Evolutionary conservation across 2,329 filamentous ascomycete genomes (phyloP), one percentile per base, ranked within the genome.

Genomic region (Pestalotiopsis fici): DNA sequence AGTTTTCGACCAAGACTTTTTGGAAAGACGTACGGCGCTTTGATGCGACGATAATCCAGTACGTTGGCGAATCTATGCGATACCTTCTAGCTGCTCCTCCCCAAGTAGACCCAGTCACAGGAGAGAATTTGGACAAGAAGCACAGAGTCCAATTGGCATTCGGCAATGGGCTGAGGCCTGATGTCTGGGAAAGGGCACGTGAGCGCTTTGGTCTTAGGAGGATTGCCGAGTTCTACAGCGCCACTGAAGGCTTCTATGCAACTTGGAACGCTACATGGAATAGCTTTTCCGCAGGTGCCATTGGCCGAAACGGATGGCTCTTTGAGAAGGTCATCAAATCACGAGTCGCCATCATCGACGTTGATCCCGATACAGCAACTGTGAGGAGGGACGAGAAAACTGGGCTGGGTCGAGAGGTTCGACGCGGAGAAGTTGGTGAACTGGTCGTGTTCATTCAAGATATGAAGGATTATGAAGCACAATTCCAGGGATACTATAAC

Each of bases 61-160:
- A 97, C 76, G 94, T 97, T 15, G 94, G 94, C 64, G 94, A 97
- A 78, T 95, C 93, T 0, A 91, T 93, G 70, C 90, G 94, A 5
- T 97, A 97, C 77, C 86, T 97, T 3, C 85, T 97, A 12, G 86
- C 91, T 0, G 88, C 89, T 0, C 87, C 91, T 2, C 83, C 88
- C 0, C 85, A 91, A 66, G 78, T 83, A 28, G 90, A 94, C 71
- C 84, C 90, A 0, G 77, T 76, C 6, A 93, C 90, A 0, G 90
- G 90, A 23, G 87, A 91, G 74, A 85, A 87, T 69, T 83, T 94
- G 43, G 94, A 97, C 78, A 87, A 85, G 72, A 87, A 90, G 70
- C 91, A 97, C 81, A 85, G 83, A 0, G 87, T 97, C n/a, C 88
- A 89, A 5, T 73, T 91, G 3, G 93, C 93, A 0, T 93, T 95